Conservation (phyloP, 331 rosid species). For the Quercus phellos region DNA sequence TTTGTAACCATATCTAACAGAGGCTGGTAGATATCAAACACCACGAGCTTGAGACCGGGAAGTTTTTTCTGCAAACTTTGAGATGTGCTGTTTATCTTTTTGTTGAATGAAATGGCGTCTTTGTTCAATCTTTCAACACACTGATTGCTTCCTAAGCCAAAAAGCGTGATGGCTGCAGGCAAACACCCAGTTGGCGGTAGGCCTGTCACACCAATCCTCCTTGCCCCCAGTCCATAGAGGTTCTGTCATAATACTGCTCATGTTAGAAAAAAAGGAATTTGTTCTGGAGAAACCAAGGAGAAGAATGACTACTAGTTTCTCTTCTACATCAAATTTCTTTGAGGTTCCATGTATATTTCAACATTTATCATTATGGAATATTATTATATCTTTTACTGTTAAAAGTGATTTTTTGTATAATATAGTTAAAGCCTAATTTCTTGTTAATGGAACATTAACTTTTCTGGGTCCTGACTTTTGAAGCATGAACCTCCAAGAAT, state of each 20-base stretch:
- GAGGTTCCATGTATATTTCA: background rate
- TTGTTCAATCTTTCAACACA: constrained; percentile 44
- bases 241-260: constrained; percentile 43
- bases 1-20: constrained; percentile 41
- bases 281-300: background rate
- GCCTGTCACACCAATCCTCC: constrained; percentile 49
- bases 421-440: background rate
- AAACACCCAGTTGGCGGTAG: constrained; percentile 58
- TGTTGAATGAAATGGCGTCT: constrained; percentile 51
- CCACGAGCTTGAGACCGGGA: constrained; percentile 46
- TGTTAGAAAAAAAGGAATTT: constrained; percentile 3
- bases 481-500: too few species aligned
- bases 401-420: background rate
- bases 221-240: constrained; percentile 50
- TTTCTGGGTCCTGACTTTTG: too few species aligned
- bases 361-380: background rate
- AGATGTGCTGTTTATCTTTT: constrained; percentile 47
- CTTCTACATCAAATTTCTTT: background rate
- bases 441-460: too few species aligned
- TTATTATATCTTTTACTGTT: background rate
- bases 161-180: constrained; percentile 49
- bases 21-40: constrained; percentile 52
- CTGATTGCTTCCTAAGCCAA: constrained; percentile 51
- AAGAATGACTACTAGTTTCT: background rate
- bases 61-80: constrained; percentile 34